phyloP scores from a whole-genome alignment of 2,329 filamentous ascomycete genomes.

The Phialophora macrospora region DNA sequence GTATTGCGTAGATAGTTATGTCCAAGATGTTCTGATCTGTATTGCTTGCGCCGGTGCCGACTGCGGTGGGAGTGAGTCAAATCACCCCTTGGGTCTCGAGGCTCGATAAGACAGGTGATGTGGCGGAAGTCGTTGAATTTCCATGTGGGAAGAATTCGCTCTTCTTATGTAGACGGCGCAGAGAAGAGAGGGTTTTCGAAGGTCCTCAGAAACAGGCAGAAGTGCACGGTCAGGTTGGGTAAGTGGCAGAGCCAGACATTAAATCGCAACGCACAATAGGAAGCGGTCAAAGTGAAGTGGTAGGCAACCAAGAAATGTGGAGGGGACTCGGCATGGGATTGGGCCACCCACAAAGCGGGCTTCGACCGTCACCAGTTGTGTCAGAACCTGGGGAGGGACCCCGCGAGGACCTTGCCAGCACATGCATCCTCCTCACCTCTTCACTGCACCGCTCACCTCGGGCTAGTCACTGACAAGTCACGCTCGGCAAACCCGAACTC shows the following conservation, averaged over 20 bases:
- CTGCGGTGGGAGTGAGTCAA: not conserved
- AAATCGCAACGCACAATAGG: constrained; percentile 18
- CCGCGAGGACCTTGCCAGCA: constrained; percentile 23
- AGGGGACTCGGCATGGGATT: constrained; percentile 5
- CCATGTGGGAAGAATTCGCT: constrained; percentile 29
- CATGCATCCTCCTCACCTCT: constrained; percentile 4
- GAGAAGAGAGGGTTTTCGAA: constrained; percentile 2
- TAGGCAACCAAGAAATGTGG: constrained; percentile 16
- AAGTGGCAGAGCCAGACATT: constrained; percentile 12
- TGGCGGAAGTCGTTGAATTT: constrained; percentile 33
- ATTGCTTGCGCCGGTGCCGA: not conserved
- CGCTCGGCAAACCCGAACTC: constrained; percentile 5
- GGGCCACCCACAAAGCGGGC: not conserved
- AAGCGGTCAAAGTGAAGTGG: constrained; percentile 20
- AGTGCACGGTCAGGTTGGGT: constrained; percentile 7
- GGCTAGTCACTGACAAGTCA: constrained; percentile 10
- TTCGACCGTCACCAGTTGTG: not conserved
- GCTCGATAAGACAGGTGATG: constrained; percentile 31
- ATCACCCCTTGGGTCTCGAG: constrained; percentile 36
- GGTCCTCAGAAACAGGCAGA: constrained; percentile 16
- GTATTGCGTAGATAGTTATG: not conserved
- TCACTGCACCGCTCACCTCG: not conserved
- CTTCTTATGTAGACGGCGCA: not conserved
- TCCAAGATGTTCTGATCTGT: not conserved
- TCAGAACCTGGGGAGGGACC: constrained; percentile 3